Percentiles rank a stretch among this genome's conserved stretches.
These are phyloP conservation scores for Nemania sp. DNA, from an alignment of 2,329 filamentous ascomycete genomes.

Conservation along the genomic window DNA sequence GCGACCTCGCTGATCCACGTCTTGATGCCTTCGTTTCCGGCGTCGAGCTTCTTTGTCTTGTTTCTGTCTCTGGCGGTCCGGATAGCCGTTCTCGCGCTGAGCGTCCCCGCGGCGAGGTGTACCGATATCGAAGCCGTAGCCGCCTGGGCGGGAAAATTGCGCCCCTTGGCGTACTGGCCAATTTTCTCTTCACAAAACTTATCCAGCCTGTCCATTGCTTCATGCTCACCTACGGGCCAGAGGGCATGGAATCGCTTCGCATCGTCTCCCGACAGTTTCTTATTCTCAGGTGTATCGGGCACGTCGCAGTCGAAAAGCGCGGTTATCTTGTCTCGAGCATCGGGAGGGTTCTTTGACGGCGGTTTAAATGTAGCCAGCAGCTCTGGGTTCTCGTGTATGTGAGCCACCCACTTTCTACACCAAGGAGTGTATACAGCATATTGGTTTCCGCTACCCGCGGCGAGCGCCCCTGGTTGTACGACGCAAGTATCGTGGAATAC, in stretches of 20 bases:
- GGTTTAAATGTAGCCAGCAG: conserved; percentile 65
- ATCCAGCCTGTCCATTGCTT: conserved; percentile 65
- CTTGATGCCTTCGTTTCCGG: conserved; percentile 66
- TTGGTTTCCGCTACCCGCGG: conserved; percentile 72
- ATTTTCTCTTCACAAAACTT: conserved; percentile 71
- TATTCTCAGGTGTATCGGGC: conserved; percentile 66
- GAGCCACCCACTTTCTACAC: conserved; percentile 75
- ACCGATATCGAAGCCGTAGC: conserved; percentile 73
- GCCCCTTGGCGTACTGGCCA: conserved; percentile 61
- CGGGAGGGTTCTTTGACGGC: conserved; percentile 59
- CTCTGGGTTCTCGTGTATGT: conserved; percentile 71
- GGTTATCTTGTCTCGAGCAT: conserved; percentile 44
- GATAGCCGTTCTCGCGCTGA: conserved; percentile 71
- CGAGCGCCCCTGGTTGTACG: conserved; percentile 72
- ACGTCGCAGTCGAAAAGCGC: conserved; percentile 60
- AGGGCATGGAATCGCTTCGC: conserved; percentile 59
- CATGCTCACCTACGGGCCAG: conserved; percentile 78
- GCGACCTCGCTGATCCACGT: conserved; percentile 83
- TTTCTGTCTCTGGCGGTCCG: conserved; percentile 58
- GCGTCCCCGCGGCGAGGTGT: conserved; percentile 68
- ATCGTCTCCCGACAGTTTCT: conserved; percentile 63
- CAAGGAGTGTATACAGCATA: conserved; percentile 86
- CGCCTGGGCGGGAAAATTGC: conserved; percentile 68
- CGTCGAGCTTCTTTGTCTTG: conserved; percentile 65
- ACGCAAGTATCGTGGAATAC: conserved; percentile 81